Base-by-base conservation (phyloP, 2,329 filamentous ascomycete genomes). In the Didymella pinodella region DNA sequence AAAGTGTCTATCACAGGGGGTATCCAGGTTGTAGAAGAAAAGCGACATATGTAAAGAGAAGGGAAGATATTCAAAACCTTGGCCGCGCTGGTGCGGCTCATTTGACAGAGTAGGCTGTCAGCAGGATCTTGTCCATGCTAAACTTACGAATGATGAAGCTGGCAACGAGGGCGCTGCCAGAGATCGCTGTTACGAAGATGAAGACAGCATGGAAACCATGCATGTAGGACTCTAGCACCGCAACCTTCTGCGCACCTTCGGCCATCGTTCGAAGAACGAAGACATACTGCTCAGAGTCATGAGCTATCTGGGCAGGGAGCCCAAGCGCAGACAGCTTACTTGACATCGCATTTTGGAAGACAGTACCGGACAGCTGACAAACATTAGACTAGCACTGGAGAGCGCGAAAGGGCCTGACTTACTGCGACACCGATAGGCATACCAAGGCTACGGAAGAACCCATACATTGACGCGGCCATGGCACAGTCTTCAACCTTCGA, bases 381-480 rank as follows among this genome's bases (percentile, higher is more conserved):
- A 16, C 12, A 22, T 65, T 40, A 65, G 56, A 32, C 22, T 40
- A 29, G 18, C 10, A 16, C 2, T 14, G 29, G 7, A n/a, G 12
- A 22, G 7, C 2, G 29, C 16, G 34, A 14, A 4, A 14, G 28
- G 18, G 16, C n/a, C 11, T 8, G 4, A 57, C 57, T 58, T 63
- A 72, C 59, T 31, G 79, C 78, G 5, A 83, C 73, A 10, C 81
- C 81, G 25, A 80, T 58, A 11, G 77, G 76, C 80, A 81, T 80
- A 1, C 82, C 81, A 55, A 82, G 72, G 6, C 74, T 77, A 22
- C 73, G 74, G 12, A 77, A 68, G 61, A 78, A 77, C 1, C 67
- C 72, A 60, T 77, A 80, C 77, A 76, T 78, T 31, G 68, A 70
- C 0, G 73, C 72, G 1, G 80, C 76, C 34, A 74, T 69, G 1